phyloP scores from a whole-genome alignment of 192 early-diverging fungal genomes.

The Coemansia sp. region DNA sequence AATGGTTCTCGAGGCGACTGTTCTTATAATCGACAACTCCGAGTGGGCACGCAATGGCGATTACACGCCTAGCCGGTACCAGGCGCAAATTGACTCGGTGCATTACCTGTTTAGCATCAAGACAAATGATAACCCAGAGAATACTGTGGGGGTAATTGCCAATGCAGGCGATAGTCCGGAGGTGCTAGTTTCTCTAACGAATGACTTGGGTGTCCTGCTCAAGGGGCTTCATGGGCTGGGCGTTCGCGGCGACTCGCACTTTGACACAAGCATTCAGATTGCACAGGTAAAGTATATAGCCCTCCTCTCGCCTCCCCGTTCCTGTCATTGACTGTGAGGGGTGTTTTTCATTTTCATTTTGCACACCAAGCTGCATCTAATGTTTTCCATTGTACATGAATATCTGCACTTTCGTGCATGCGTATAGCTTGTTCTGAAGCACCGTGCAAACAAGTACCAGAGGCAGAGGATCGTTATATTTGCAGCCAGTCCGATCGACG shows the following conservation, averaged over 20 bases:
- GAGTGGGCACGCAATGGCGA: slow-evolving; percentile 99
- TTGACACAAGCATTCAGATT: slow-evolving; percentile 90
- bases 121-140: slow-evolving; percentile 91
- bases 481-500: slow-evolving; percentile 83
- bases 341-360: not conserved
- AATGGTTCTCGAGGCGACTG: slow-evolving; percentile 93
- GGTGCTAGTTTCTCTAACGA: slow-evolving; percentile 88
- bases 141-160: slow-evolving; percentile 93
- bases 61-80: slow-evolving; percentile 90
- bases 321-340: too few relatives aligned
- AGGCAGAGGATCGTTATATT: slow-evolving; percentile 93
- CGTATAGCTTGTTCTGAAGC: slow-evolving; percentile 81
- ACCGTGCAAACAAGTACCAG: slow-evolving; percentile 96
- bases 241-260: slow-evolving; percentile 71
- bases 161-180: slow-evolving; percentile 95
- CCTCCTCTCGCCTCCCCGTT: too few relatives aligned
- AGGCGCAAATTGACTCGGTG: slow-evolving; percentile 93
- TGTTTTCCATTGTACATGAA: not conserved
- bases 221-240: slow-evolving; percentile 80
- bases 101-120: slow-evolving; percentile 91
- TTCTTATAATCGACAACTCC: slow-evolving; percentile 94
- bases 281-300: slow-evolving; percentile 70
- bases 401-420: slow-evolving; percentile 12
- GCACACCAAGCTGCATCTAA: too few relatives aligned
- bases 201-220: slow-evolving; percentile 89